Evolutionary conservation across 441 rosid genomes (phyloP), one percentile per base, ranked within the genome.

Genomic region (Pelargonium myrrhifolium): DNA sequence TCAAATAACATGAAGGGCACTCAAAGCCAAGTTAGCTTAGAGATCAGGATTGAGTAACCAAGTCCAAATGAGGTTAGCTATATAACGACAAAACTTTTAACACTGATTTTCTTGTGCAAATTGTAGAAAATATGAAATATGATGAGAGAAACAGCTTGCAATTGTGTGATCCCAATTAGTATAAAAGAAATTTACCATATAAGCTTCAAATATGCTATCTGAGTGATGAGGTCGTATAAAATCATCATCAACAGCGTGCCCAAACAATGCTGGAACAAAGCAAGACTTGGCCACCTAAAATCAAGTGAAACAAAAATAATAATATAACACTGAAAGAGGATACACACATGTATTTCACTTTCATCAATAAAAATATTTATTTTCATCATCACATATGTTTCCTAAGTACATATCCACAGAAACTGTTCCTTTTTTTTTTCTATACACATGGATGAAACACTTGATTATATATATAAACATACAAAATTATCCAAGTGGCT

Each of bases 231-330:
- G 98, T 49, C 69, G 87, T 73, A 94, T 90, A 74, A 94, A 94
- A 76, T 94, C 99, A 82, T 94, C 99, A 74, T 82, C 90, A 70
- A 71, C 74, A 68, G 92, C 99, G 83, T 94, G 99, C 62, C 99
- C 99, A 84, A 94, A 81, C 75, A 94, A 85, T 73, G 75, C 99
- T 8, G 99, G 99, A 76, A 94, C 99, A 76, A 94, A 94, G 85
- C 90, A 80, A 67, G 86, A 82, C 71, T 87, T 85, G 68, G 98
- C 99, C 73, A 87, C 96, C 99, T 94, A 75, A 18, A 71, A 75
- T 53, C 53, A 64, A 64, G 70, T 68, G 26, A 64, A 65, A 15
- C 28, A 71, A 45, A 59, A 20, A 24, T 43, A 22, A 64, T 6
- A n/a, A 51, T 64, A 14, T 53, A 53, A 60, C 15, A 21, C 18